A percentile compares a stretch with the other conserved stretches of the same genome.
These are phyloP conservation scores for Suillus clintonianus DNA, from an alignment of 768 basidiomycete species.

Conservation along the genomic window DNA sequence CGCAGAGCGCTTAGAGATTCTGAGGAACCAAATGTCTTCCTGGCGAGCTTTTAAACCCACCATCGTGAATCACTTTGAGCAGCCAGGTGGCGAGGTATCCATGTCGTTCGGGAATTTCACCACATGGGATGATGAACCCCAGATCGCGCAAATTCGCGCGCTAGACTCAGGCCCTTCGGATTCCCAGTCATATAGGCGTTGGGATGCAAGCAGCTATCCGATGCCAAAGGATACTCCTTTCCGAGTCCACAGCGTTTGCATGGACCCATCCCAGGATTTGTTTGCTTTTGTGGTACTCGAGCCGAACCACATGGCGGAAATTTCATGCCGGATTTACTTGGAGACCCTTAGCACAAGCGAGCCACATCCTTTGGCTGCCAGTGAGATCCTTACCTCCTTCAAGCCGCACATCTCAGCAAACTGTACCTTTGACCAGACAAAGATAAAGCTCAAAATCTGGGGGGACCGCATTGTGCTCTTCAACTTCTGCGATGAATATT, in stretches of 20 bases:
- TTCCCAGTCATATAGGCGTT: not conserved
- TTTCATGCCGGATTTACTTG: not conserved
- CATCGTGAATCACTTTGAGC: not conserved
- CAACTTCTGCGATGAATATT: not conserved
- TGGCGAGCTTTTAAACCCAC: not conserved
- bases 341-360: not conserved
- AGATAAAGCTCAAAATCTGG: not conserved
- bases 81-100: not conserved
- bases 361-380: not conserved
- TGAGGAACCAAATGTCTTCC: not conserved
- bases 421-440: not conserved
- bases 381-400: not conserved
- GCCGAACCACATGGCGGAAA: not conserved
- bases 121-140: not conserved
- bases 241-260: not conserved
- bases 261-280: not conserved
- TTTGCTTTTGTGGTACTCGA: not conserved
- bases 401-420: slow-evolving; percentile 1
- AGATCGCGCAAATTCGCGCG: not conserved
- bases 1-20: not conserved
- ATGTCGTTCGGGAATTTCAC: not conserved
- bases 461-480: not conserved
- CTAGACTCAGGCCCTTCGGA: not conserved
- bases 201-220: not conserved
- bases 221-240: not conserved